Evolutionary conservation across 2,329 filamentous ascomycete species (phyloP).

Genomic region (Microdochium bolleyi): DNA sequence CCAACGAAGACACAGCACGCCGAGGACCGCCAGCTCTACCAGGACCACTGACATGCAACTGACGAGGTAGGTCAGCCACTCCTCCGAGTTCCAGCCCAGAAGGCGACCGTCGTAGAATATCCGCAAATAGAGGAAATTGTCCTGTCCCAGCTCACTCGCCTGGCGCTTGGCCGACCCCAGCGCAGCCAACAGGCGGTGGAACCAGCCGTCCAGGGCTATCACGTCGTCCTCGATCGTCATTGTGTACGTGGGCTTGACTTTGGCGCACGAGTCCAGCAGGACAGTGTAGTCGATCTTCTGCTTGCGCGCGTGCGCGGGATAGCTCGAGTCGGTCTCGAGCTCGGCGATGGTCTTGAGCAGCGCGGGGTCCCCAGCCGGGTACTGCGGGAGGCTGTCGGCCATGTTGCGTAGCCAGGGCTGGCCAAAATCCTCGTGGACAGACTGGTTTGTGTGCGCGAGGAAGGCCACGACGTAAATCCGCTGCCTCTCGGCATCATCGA

Average conservation of each 20-base stretch:
- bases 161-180: constrained; percentile 7
- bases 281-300: constrained; percentile 15
- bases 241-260: constrained; percentile 10
- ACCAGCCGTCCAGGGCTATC: constrained; percentile 17
- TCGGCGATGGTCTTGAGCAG: constrained; percentile 1
- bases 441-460: constrained; percentile 13
- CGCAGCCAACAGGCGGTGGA: constrained; percentile 9
- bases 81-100: constrained; percentile 18
- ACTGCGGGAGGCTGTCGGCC: constrained; percentile 12
- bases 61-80: constrained; percentile 12
- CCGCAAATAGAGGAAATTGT: constrained; percentile 15
- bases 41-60: constrained; percentile 6
- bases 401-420: constrained; percentile 12
- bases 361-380: constrained; percentile 1
- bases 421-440: constrained; percentile 8
- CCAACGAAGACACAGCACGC: constrained; percentile 3
- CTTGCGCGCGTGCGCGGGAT: constrained; percentile 6
- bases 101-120: constrained; percentile 18
- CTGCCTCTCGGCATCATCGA: constrained; percentile 9
- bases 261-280: constrained; percentile 13
- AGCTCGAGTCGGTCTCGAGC: constrained; percentile 3
- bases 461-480: constrained; percentile 13
- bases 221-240: constrained; percentile 18
- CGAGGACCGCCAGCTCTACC: constrained; percentile 5
- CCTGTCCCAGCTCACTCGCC: constrained; percentile 9